Percentiles rank a stretch among this genome's conserved stretches.
Conservation (phyloP, 202 grass and related monocot species). For the Brachypodium distachyon region DNA sequence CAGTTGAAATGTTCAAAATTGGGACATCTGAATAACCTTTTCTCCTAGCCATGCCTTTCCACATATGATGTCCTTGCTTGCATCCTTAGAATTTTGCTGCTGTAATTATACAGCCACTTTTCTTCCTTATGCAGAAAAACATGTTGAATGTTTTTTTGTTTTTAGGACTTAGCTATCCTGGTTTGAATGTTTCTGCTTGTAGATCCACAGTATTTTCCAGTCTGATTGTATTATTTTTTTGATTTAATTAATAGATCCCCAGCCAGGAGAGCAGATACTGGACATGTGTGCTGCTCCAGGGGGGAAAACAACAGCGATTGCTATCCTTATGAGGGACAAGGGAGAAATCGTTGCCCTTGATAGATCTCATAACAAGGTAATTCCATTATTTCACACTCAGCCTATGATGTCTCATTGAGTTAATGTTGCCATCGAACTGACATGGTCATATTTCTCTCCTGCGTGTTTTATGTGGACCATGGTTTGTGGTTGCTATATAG, state of each 20-base stretch:
- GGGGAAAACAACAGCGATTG: constrained; percentile 97
- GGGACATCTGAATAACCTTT: background rate
- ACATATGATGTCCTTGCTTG: background rate
- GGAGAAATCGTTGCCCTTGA: constrained; percentile 85
- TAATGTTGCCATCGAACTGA: background rate
- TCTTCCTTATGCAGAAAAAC: background rate
- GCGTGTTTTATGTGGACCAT: background rate
- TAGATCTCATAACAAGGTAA: constrained; percentile 99
- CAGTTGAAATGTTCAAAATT: constrained; percentile 1
- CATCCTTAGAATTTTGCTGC: background rate
- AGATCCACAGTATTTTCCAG: background rate
- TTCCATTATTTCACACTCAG: constrained; percentile 6
- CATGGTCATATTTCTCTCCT: background rate
- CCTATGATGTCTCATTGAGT: background rate
- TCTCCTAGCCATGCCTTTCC: background rate
- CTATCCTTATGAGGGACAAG: constrained; percentile 82
- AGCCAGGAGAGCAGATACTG: constrained; percentile 80
- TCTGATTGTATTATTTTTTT: background rate
- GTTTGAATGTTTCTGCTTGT: background rate
- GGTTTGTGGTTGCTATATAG: background rate
- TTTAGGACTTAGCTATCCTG: background rate
- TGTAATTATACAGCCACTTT: background rate
- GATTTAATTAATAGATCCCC: constrained; percentile 55
- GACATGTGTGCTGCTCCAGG: constrained; percentile 98
- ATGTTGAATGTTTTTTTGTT: background rate